These are phyloP conservation scores for Oryza meridionalis DNA, from an alignment of 176 grass and related monocot genomes.

Conservation along the genomic window DNA sequence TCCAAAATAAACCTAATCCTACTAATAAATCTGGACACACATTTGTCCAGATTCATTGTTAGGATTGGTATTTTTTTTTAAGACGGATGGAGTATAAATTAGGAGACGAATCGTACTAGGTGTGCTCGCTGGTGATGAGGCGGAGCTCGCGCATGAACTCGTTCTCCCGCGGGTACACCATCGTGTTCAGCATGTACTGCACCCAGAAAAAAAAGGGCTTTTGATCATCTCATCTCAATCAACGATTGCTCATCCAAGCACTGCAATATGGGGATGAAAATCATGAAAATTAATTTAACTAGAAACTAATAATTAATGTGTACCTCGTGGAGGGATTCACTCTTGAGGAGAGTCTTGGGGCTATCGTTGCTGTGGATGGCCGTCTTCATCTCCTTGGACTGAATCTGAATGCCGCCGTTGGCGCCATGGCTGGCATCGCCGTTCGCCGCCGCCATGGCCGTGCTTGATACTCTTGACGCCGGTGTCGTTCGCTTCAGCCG, in stretches of 20 bases:
- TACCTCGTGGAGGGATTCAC: conserved; percentile 57
- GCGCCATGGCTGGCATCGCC: background rate
- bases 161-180: conserved; percentile 71
- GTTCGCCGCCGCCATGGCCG: background rate
- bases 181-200: conserved; percentile 72
- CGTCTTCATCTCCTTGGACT: conserved; percentile 15
- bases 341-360: conserved; percentile 77
- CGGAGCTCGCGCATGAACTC: conserved; percentile 75
- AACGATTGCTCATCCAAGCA: background rate
- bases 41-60: too few species aligned
- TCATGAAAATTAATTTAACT: too few species aligned
- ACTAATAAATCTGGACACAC: too few species aligned
- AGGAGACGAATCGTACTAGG: conserved; percentile 30
- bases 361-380: conserved; percentile 31
- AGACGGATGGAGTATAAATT: too few species aligned
- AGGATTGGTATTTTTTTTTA: too few species aligned
- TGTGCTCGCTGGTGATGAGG: conserved; percentile 50
- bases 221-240: too few species aligned
- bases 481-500: background rate
- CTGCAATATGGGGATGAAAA: background rate
- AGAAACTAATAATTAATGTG: background rate
- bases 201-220: background rate
- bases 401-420: background rate
- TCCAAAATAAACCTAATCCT: too few species aligned
- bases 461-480: background rate